phyloP scores from a whole-genome alignment of 1,284 basidiomycete genomes.

The Heterobasidion parviporum region DNA sequence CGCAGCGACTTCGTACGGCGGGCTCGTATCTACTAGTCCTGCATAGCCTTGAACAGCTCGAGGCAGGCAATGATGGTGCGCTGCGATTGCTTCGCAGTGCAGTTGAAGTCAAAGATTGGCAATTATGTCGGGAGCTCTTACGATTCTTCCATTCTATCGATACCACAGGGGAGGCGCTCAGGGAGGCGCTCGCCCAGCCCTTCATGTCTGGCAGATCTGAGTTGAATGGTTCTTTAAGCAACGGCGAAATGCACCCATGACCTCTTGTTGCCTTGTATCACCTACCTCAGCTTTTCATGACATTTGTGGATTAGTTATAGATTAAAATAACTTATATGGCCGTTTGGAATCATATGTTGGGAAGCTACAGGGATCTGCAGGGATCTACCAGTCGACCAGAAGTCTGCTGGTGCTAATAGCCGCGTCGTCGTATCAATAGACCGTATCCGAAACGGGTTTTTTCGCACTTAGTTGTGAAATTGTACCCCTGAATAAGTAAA shows the following conservation, averaged over 20 bases:
- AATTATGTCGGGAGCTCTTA: slow-evolving; percentile 79
- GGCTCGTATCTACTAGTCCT: slow-evolving; percentile 90
- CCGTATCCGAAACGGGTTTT: too few relatives aligned
- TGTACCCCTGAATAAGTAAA: too few relatives aligned
- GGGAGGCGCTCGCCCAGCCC: slow-evolving; percentile 41
- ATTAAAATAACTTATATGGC: too few relatives aligned
- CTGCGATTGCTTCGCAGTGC: slow-evolving; percentile 72
- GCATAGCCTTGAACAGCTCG: slow-evolving; percentile 87
- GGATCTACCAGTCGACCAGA: too few relatives aligned
- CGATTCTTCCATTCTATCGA: slow-evolving; percentile 92
- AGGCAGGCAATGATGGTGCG: slow-evolving; percentile 73
- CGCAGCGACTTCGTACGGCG: slow-evolving; percentile 79
- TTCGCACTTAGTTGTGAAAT: too few relatives aligned
- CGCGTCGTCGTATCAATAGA: too few relatives aligned
- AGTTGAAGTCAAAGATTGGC: slow-evolving; percentile 68
- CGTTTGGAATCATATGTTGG: too few relatives aligned
- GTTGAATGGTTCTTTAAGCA: neutral
- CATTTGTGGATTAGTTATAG: neutral
- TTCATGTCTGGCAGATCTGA: slow-evolving; percentile 1
- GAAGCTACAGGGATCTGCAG: too few relatives aligned
- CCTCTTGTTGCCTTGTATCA: neutral
- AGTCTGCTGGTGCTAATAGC: too few relatives aligned
- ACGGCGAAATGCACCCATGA: neutral
- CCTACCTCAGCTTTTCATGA: neutral
- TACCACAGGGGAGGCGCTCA: slow-evolving; percentile 70